Base-by-base conservation (phyloP, 73 alveolate genomes). In the Symbiodinium natans region DNA sequence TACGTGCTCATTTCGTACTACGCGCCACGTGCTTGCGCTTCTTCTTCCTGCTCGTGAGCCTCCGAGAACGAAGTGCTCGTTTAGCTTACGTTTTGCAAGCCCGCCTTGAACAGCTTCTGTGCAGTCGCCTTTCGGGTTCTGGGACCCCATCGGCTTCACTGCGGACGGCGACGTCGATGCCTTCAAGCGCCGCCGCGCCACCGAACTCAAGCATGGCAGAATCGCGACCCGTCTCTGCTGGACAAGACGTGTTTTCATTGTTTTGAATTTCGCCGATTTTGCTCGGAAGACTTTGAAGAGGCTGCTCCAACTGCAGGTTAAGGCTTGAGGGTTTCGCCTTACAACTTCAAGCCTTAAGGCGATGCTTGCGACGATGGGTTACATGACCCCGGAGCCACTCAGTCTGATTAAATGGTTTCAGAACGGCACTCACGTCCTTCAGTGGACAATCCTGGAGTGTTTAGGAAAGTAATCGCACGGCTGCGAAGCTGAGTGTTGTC, bases 151-250 rank as follows among this genome's bases (percentile, higher is more conserved):
- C 68, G 68, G 68, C 68, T 52, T 52, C 68, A 52, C 68, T 52
- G 68, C 68, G 29, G 68, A 52, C 68, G 68, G 68, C 21, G 68
- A 52, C 68, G 68, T 52, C 68, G 68, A 52, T 27, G 68, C 68
- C 68, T 52, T 52, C 68, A 52, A 52, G 68, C 68, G 68, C 68
- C 68, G 68, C 68, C 68, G 68, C 68, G 68, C 68, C 68, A 52
- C 68, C 68, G 68, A 52, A 27, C 27, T 52, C 29, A 52, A 52
- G 68, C 68, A 52, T 52, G 68, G 68, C 68, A 21, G 68, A 52
- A 52, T 52, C 21, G 68, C 68, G 68, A 52, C 68, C 21, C 68
- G 68, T 27, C n/a, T n/a, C n/a, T n/a, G n/a, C n/a, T n/a, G n/a
- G n/a, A n/a, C n/a, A n/a, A n/a, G n/a, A n/a, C n/a, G n/a, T n/a